Percentiles rank a stretch among this genome's conserved stretches.
Conservation (phyloP, 441 rosid species). For the Rhodomyrtus psidioides region DNA sequence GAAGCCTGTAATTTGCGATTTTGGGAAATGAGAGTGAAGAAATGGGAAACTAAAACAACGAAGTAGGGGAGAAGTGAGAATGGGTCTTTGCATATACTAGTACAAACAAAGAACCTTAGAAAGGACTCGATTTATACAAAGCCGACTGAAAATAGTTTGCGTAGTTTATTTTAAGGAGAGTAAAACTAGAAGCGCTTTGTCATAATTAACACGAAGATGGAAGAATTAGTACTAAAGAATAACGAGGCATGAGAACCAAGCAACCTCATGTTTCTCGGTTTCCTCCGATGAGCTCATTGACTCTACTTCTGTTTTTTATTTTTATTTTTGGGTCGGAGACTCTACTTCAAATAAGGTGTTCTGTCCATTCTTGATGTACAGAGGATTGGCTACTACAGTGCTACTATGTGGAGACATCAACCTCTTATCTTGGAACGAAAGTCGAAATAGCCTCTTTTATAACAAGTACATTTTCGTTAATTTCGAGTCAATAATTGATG, state of each 20-base stretch:
- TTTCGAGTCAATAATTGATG: too few species aligned
- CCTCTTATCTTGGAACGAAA: too few species aligned
- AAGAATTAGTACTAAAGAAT: background rate
- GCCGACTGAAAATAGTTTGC: rapidly evolving
- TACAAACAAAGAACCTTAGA: background rate
- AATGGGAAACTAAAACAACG: background rate
- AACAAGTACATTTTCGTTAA: too few species aligned
- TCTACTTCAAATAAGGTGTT: background rate
- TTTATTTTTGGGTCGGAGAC: too few species aligned
- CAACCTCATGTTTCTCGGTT: background rate
- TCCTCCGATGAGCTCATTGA: background rate
- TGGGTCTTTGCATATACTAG: too few species aligned
- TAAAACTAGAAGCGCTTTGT: background rate
- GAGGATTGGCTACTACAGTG: background rate
- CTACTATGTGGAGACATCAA: background rate
- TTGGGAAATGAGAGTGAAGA: too few species aligned
- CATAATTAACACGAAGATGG: background rate
- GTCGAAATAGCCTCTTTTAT: too few species aligned
- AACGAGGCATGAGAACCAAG: background rate
- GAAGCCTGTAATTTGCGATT: background rate
- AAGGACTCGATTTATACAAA: rapidly evolving
- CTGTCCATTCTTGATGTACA: background rate
- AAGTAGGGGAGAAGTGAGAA: too few species aligned
- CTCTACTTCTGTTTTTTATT: too few species aligned
- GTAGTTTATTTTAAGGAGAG: background rate